Evolutionary conservation across 1,284 basidiomycete genomes (phyloP).

Genomic region (Pholiota adiposa): DNA sequence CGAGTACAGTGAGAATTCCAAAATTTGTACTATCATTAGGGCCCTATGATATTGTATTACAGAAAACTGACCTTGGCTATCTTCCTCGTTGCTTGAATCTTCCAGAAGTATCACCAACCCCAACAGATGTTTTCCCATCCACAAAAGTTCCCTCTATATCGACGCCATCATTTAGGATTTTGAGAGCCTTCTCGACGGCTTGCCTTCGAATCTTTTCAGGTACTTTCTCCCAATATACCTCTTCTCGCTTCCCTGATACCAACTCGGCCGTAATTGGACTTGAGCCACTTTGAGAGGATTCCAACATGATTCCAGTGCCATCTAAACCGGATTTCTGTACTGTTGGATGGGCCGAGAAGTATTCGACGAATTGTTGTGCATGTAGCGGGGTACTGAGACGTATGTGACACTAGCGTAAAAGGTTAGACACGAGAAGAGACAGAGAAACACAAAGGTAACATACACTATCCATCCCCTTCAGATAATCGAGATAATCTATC

Average conservation of each 20-base stretch:
- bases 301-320: slow-evolving; percentile 33
- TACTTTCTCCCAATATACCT: slow-evolving; percentile 78
- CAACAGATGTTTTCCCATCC: not conserved
- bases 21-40: too few species aligned
- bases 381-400: slow-evolving; percentile 60
- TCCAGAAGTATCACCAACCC: not conserved
- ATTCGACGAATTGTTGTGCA: slow-evolving; percentile 45
- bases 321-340: slow-evolving; percentile 57
- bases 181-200: slow-evolving; percentile 57
- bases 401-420: slow-evolving; percentile 62
- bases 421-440: not conserved
- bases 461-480: slow-evolving; percentile 76
- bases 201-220: slow-evolving; percentile 68
- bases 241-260: slow-evolving; percentile 64
- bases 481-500: slow-evolving; percentile 79
- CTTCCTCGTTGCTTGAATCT: not conserved
- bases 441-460: slow-evolving; percentile 26
- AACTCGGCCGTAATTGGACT: slow-evolving; percentile 51
- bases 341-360: slow-evolving; percentile 43
- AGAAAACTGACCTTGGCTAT: not conserved
- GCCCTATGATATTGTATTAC: too few species aligned
- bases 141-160: not conserved
- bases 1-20: not conserved
- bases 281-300: slow-evolving; percentile 20
- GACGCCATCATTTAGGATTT: slow-evolving; percentile 7